Evolutionary conservation across 2,329 filamentous ascomycete genomes (phyloP), one percentile per base, ranked within the genome.

Genomic region (Westerdykella sp.): DNA sequence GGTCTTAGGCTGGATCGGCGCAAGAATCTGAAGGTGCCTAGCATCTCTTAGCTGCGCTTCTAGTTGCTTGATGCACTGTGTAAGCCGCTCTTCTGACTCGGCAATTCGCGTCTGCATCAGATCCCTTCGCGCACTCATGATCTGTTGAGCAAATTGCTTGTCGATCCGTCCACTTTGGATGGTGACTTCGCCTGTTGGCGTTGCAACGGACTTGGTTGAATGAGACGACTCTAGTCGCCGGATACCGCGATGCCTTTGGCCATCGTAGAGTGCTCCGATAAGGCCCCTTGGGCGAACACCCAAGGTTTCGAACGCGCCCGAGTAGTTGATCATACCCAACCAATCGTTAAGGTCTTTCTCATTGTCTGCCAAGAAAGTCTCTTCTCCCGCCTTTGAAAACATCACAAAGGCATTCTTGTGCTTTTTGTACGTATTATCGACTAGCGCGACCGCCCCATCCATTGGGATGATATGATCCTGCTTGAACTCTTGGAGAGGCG

Each of bases 351-450:
- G 83, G 57, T 98, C 93, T 1, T 80, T 74, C 57, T 98, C 93
- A 41, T 81, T 88, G 56, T 96, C 90, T 5, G 93, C 91, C 14
- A 97, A 73, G 31, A 98, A 84, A 1, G 91, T 83, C 62, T 98
- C 93, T 59, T 98, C 91, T 1, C 88, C 86, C 51, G 54, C 55
- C 41, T 93, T 87, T 23, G 88, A 81, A 46, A 95, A 86, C 56
- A 96, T 91, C 12, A 90, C 77, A 59, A 98, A 96, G 0, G 93
- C 87, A 65, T 97, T 82, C 68, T 97, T 98, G 69, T 98, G 93
- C 65, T 88, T 93, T 67, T 84, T 95, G 66, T 98, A 98, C 7
- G 78, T 85, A 2, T 79, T 77, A 65, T 98, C 93, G 34, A 88
- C 74, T 32, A 98, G 73, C 9, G 91, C 90, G 25, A 98, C 90